Evolutionary conservation across 164 flowering plant genomes (phyloP).

Genomic region (Aristolochia contorta): DNA sequence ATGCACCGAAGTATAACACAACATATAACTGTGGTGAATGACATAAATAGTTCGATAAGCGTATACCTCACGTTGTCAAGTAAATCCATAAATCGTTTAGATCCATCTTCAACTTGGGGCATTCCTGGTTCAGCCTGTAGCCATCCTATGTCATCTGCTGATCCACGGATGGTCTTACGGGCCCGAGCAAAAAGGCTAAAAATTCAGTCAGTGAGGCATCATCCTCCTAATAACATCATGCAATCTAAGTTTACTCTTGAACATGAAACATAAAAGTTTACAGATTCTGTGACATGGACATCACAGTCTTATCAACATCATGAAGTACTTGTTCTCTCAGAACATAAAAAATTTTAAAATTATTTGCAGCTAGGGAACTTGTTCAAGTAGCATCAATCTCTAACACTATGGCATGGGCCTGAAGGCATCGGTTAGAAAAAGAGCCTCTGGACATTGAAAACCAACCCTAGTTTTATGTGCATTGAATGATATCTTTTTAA

Average conservation of each 20-base stretch:
- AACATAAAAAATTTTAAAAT: neutral
- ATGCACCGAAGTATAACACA: neutral
- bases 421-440: no score
- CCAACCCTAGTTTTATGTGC: no score
- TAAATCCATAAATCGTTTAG: conserved; percentile 59
- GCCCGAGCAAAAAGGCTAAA: conserved; percentile 76
- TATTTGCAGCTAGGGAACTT: no score
- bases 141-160: conserved; percentile 97
- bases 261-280: neutral
- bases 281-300: neutral
- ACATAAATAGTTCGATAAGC: neutral
- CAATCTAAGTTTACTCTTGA: neutral
- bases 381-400: no score
- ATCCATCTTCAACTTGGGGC: conserved; percentile 91
- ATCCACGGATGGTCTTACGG: conserved; percentile 84
- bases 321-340: neutral
- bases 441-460: no score
- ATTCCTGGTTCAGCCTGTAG: conserved; percentile 51
- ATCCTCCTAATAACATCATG: neutral
- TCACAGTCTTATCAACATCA: neutral
- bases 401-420: no score
- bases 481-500: no score
- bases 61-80: conserved; percentile 63
- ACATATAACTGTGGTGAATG: neutral
- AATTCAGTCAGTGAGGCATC: conserved; percentile 3